These are phyloP conservation scores for Candida corydali DNA, from an alignment of 805 yeast species.

Conservation along the genomic window DNA sequence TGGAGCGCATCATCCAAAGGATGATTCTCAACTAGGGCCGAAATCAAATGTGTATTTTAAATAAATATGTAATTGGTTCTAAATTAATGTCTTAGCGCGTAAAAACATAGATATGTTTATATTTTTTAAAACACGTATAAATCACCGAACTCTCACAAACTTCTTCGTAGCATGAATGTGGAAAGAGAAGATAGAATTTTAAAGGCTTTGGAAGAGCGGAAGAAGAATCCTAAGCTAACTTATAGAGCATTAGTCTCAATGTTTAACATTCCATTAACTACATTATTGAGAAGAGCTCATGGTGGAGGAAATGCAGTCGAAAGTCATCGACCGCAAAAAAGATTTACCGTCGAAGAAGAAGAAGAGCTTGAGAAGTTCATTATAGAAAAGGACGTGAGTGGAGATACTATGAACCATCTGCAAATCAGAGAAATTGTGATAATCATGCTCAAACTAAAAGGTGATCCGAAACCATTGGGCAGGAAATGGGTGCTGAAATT, in stretches of 20 bases:
- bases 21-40: slow-evolving; percentile 1
- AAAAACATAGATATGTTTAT: neutral
- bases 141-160: neutral
- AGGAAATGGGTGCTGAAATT: slow-evolving; percentile 2
- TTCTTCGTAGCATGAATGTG: neutral
- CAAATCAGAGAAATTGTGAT: neutral
- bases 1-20: slow-evolving; percentile 39
- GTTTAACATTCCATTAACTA: neutral
- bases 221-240: neutral
- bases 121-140: neutral
- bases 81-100: neutral
- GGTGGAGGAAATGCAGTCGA: neutral
- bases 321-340: neutral
- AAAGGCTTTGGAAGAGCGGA: slow-evolving; percentile 1
- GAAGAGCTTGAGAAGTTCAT: neutral
- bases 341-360: neutral
- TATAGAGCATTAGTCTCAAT: neutral
- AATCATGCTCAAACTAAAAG: neutral
- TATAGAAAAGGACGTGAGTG: neutral
- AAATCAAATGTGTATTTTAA: slow-evolving; percentile 6
- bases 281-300: neutral
- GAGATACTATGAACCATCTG: neutral
- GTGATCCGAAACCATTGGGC: slow-evolving; percentile 1
- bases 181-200: neutral
- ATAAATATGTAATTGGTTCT: neutral